phyloP scores from a whole-genome alignment of 2,329 filamentous ascomycete species.

The Cercospora sp. region DNA sequence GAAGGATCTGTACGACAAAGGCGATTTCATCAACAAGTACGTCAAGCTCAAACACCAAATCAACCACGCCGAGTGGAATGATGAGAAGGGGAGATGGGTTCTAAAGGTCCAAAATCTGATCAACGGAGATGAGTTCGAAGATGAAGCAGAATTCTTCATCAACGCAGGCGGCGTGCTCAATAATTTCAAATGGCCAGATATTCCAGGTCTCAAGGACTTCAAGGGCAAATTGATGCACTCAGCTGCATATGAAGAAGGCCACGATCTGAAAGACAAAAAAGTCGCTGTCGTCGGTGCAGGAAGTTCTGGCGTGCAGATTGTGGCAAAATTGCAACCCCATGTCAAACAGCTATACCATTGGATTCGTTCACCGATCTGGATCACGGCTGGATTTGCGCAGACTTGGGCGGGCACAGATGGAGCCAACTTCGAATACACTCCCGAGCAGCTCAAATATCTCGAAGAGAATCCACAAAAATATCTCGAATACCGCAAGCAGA shows the following conservation, averaged over 20 bases:
- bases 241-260: constrained; percentile 46
- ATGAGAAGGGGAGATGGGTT: constrained; percentile 44
- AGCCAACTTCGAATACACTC: constrained; percentile 51
- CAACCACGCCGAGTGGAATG: constrained; percentile 48
- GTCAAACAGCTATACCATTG: constrained; percentile 46
- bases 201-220: constrained; percentile 46
- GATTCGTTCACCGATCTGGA: constrained; percentile 50
- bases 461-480: constrained; percentile 47
- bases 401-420: constrained; percentile 51
- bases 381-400: constrained; percentile 52
- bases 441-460: constrained; percentile 45
- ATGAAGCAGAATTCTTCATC: constrained; percentile 45
- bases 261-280: constrained; percentile 42
- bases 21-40: constrained; percentile 49
- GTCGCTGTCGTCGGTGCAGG: constrained; percentile 49
- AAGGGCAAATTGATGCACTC: constrained; percentile 49
- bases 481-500: constrained; percentile 50
- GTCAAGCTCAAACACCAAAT: constrained; percentile 51
- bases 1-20: constrained; percentile 48
- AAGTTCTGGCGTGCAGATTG: constrained; percentile 47
- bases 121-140: constrained; percentile 39
- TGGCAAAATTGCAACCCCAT: constrained; percentile 44
- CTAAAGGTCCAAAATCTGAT: constrained; percentile 41
- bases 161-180: constrained; percentile 50
- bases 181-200: constrained; percentile 49